Conservation (phyloP, 2,329 filamentous ascomycete genomes). For the Fusarium nematophilum region DNA sequence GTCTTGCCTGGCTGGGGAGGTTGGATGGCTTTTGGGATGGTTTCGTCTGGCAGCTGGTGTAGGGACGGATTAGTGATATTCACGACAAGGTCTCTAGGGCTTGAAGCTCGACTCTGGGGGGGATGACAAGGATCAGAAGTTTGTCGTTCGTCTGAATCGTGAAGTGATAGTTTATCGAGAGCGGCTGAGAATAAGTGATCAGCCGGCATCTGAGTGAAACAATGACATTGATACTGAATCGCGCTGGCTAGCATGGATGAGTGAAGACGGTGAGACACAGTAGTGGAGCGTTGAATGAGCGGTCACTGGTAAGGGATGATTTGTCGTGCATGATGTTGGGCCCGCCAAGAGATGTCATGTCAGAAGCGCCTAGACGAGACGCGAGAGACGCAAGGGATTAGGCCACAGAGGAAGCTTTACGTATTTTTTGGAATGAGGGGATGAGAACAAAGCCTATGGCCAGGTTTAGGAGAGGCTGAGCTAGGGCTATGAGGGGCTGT, state of each 20-base stretch:
- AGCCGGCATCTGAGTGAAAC: constrained; percentile 11
- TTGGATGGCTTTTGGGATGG: constrained; percentile 40
- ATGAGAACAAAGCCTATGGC: no score
- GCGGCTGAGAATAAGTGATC: constrained; percentile 11
- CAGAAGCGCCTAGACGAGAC: no score
- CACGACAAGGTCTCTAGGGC: constrained; percentile 5
- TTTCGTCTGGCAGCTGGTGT: constrained; percentile 5
- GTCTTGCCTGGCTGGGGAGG: constrained; percentile 28
- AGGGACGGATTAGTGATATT: constrained; percentile 19
- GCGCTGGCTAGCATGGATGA: neutral
- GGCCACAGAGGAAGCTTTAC: no score
- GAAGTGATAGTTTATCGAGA: constrained; percentile 11
- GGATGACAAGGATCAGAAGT: neutral
- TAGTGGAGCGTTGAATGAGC: neutral
- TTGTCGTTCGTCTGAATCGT: constrained; percentile 9
- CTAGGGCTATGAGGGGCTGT: no score
- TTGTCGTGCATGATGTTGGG: neutral
- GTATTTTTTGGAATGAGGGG: no score
- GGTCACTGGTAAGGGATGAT: neutral
- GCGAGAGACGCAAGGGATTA: no score
- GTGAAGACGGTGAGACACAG: neutral
- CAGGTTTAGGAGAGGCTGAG: no score
- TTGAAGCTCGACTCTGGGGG: constrained; percentile 12
- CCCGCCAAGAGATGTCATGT: neutral
- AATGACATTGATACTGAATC: neutral